These are phyloP conservation scores for Funneliformis mosseae DNA, from an alignment of 192 early-diverging fungal species.

Conservation along the genomic window DNA sequence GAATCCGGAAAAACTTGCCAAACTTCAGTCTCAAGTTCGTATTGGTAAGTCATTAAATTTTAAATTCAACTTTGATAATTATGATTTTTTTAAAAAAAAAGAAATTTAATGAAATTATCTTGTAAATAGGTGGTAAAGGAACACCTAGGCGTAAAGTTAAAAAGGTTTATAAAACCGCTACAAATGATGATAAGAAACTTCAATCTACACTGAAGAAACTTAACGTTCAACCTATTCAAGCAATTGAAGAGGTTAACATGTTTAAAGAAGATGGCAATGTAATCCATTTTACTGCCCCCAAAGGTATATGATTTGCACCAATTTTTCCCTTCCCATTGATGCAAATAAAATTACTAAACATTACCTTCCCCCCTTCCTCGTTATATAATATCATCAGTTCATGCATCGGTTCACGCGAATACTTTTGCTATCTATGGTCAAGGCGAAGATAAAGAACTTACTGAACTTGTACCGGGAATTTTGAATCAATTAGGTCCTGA, in stretches of 20 bases:
- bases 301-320: constrained; percentile 55
- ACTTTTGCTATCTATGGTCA: constrained; percentile 93
- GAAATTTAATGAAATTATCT: background rate
- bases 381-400: constrained; percentile 13
- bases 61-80: background rate
- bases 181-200: constrained; percentile 95
- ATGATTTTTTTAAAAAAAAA: background rate
- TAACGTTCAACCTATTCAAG: constrained; percentile 79
- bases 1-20: constrained; percentile 92
- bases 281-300: constrained; percentile 87
- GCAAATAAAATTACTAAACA: background rate
- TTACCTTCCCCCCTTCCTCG: constrained; percentile 6
- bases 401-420: constrained; percentile 70
- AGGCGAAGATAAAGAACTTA: constrained; percentile 79
- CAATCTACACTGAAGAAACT: constrained; percentile 89
- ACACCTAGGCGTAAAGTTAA: constrained; percentile 96
- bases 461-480: constrained; percentile 79
- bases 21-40: constrained; percentile 87
- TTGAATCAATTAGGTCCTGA: constrained; percentile 88
- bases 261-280: constrained; percentile 93
- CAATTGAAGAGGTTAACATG: constrained; percentile 99
- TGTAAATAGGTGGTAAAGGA: constrained; percentile 62
- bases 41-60: constrained; percentile 64
- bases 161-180: constrained; percentile 57
- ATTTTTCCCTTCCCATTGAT: background rate